phyloP scores from a whole-genome alignment of 805 yeast species.

The Kuraishia floccosa region DNA sequence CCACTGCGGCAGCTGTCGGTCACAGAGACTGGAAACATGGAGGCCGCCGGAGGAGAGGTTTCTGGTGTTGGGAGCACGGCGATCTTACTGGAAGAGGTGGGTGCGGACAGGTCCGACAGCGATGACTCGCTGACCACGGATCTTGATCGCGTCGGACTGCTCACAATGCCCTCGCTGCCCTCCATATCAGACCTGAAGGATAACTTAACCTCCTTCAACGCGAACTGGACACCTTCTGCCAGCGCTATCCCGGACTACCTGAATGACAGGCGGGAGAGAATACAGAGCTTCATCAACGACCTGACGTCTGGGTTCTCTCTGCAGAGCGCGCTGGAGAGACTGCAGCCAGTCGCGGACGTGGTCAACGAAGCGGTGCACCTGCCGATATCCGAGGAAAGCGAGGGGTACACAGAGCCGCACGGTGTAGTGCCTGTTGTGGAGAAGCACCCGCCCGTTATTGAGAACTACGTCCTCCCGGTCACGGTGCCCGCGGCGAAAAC shows the following conservation, averaged over 20 bases:
- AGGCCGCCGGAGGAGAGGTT: too few relatives aligned
- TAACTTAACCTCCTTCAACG: neutral
- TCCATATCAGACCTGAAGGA: neutral
- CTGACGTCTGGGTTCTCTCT: conserved; percentile 32
- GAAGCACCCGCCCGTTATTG: conserved; percentile 20
- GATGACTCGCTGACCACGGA: conserved; percentile 31
- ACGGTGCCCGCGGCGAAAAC: neutral
- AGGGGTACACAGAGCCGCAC: conserved; percentile 23
- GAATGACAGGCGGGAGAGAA: conserved; percentile 20
- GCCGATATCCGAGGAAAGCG: conserved; percentile 21
- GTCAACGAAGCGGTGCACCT: conserved; percentile 34
- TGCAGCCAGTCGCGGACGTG: conserved; percentile 32
- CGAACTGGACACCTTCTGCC: neutral
- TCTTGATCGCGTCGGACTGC: conserved; percentile 39
- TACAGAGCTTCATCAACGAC: conserved; percentile 27
- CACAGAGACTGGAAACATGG: too few relatives aligned
- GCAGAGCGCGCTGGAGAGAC: conserved; percentile 38
- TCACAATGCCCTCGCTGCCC: conserved; percentile 5
- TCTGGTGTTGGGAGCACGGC: too few relatives aligned
- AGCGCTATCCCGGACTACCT: conserved; percentile 9
- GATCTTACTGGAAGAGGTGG: too few relatives aligned
- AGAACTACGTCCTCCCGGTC: conserved; percentile 25
- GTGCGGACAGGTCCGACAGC: neutral
- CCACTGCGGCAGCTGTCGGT: too few relatives aligned
- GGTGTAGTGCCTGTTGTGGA: conserved; percentile 27